Conservation (phyloP, 306 rosid genomes). For the Castanea crenata region DNA sequence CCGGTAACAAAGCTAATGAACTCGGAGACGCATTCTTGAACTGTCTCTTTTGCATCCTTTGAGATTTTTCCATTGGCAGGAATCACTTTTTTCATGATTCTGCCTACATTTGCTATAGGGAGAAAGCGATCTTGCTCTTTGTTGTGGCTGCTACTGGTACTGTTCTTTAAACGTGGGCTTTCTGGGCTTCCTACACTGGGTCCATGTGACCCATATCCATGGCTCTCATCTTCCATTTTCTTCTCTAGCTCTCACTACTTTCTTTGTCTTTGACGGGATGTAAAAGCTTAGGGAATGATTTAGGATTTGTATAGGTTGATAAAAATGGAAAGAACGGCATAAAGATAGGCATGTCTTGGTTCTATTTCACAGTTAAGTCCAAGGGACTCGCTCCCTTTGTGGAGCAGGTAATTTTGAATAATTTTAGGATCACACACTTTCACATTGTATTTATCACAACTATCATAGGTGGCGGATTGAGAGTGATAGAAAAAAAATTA, state of each 20-base stretch:
- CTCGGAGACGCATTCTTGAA: slow-evolving; percentile 77
- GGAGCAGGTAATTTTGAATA: slow-evolving; percentile 13
- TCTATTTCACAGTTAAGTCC: slow-evolving; percentile 26
- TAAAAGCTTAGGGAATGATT: slow-evolving; percentile 11
- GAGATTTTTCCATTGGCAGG: slow-evolving; percentile 72
- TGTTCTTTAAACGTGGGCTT: slow-evolving; percentile 37
- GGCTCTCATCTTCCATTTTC: slow-evolving; percentile 45
- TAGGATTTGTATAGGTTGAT: slow-evolving; percentile 16
- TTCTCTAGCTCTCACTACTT: neutral
- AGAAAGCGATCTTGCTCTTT: slow-evolving; percentile 71
- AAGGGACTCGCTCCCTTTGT: slow-evolving; percentile 51
- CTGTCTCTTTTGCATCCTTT: slow-evolving; percentile 72
- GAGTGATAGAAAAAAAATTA: too few relatives aligned
- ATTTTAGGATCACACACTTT: too few relatives aligned
- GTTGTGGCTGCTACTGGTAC: slow-evolving; percentile 11
- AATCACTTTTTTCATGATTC: slow-evolving; percentile 73
- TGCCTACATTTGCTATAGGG: slow-evolving; percentile 70
- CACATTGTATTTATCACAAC: accelerated
- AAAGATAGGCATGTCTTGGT: slow-evolving; percentile 43
- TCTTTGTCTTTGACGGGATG: slow-evolving; percentile 14
- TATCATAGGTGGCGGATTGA: too few relatives aligned
- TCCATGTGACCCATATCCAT: slow-evolving; percentile 39
- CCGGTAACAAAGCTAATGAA: slow-evolving; percentile 75
- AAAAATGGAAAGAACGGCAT: slow-evolving; percentile 31
- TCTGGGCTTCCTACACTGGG: slow-evolving; percentile 39